Conservation (phyloP, 164 flowering plant genomes). For the Stephania cephalantha region DNA sequence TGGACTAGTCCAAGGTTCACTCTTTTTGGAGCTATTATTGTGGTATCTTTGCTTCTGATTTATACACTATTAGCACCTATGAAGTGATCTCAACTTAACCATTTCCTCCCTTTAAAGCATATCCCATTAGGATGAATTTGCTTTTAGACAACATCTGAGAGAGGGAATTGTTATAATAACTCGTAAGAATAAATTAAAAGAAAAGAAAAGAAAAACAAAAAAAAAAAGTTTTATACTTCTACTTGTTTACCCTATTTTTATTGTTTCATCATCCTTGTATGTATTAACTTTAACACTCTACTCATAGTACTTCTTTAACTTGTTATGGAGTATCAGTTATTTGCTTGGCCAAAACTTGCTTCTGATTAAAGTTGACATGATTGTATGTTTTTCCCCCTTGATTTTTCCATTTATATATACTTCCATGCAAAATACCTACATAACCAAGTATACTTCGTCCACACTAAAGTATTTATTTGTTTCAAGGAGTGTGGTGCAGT, state of each 20-base stretch:
- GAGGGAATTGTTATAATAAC: neutral
- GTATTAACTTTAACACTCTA: neutral
- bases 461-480: too few species aligned
- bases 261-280: neutral
- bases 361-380: neutral
- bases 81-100: conserved; percentile 29
- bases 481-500: too few species aligned
- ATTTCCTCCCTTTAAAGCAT: neutral
- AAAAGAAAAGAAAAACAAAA: too few species aligned
- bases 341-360: neutral
- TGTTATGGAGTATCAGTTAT: neutral
- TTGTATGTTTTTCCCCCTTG: neutral
- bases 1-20: conserved; percentile 94
- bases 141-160: neutral
- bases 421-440: too few species aligned
- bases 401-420: too few species aligned
- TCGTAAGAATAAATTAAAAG: too few species aligned
- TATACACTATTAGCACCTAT: conserved; percentile 68
- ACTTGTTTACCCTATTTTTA: neutral
- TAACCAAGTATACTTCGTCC: neutral
- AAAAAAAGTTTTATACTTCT: too few species aligned
- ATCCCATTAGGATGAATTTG: neutral
- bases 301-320: neutral
- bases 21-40: conserved; percentile 60
- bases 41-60: conserved; percentile 62